Evolutionary conservation across 169 alveolate species (phyloP).

Genomic region (Toxoplasma gondii): DNA sequence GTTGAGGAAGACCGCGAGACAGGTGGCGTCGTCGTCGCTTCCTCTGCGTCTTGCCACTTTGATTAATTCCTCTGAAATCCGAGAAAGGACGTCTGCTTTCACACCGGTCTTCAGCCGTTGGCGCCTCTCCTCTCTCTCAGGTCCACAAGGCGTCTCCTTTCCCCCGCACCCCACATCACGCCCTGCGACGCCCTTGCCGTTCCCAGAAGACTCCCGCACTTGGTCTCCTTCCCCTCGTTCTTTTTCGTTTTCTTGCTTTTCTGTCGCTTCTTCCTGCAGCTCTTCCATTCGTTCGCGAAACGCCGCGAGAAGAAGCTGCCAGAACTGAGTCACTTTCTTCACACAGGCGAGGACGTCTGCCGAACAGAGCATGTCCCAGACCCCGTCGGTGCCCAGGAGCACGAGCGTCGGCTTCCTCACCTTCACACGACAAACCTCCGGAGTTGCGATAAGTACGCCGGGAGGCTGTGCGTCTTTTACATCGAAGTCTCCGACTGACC

Average conservation of each 20-base stretch:
- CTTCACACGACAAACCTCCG: constrained; percentile 39
- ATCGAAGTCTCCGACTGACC: constrained; percentile 69
- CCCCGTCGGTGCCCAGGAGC: constrained; percentile 61
- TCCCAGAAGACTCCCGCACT: no score
- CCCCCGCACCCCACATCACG: neutral
- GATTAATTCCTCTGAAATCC: constrained; percentile 13
- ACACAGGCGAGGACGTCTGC: neutral
- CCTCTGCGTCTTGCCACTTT: constrained; percentile 23
- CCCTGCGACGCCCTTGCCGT: neutral
- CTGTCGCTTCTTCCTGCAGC: neutral
- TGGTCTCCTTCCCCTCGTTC: neutral
- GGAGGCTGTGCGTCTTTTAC: constrained; percentile 57
- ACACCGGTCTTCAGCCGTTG: constrained; percentile 11
- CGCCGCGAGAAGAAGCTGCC: constrained; percentile 7
- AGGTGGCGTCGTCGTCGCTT: constrained; percentile 60
- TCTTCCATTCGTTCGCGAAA: neutral
- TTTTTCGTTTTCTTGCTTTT: neutral
- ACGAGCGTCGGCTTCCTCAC: constrained; percentile 41
- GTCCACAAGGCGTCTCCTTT: neutral
- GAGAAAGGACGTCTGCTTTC: neutral
- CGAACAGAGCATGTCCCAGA: constrained; percentile 57
- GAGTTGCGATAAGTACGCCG: constrained; percentile 29
- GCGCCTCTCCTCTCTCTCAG: neutral
- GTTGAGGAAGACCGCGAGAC: constrained; percentile 36
- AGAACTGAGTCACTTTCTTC: constrained; percentile 4